phyloP scores from a whole-genome alignment of 768 basidiomycete species.

The Clavulina sp. region DNA sequence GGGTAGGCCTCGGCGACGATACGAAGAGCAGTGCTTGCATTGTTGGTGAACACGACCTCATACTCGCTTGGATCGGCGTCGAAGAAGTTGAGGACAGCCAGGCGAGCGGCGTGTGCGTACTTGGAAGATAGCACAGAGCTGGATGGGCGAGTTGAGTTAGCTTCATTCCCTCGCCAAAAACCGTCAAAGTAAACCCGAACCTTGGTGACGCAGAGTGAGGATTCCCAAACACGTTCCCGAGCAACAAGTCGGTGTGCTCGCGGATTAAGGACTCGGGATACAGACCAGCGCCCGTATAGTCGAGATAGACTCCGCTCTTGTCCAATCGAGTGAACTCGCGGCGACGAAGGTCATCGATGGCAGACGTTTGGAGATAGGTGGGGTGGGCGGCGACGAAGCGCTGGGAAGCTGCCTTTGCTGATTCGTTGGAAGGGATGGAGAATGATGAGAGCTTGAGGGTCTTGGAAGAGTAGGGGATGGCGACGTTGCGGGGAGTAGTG shows the following conservation, averaged over 20 bases:
- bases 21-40: slow-evolving; percentile 64
- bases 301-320: background rate
- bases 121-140: slow-evolving; percentile 57
- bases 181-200: no score
- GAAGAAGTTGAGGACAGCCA: slow-evolving; percentile 60
- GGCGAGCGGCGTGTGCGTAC: slow-evolving; percentile 50
- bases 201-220: slow-evolving; percentile 1
- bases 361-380: background rate
- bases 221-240: slow-evolving; percentile 5
- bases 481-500: no score
- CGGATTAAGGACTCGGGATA: slow-evolving; percentile 8
- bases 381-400: background rate
- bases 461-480: background rate
- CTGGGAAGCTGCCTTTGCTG: background rate
- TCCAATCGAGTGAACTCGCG: slow-evolving; percentile 4
- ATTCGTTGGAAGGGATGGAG: background rate
- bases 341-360: slow-evolving; percentile 3
- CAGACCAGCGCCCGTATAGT: slow-evolving; percentile 9
- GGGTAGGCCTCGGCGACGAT: slow-evolving; percentile 69
- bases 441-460: background rate
- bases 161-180: no score
- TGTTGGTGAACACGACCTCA: slow-evolving; percentile 66
- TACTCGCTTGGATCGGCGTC: slow-evolving; percentile 50
- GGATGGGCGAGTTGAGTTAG: background rate
- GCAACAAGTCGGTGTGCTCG: slow-evolving; percentile 4